These are phyloP conservation scores for Didymella sp. DNA, from an alignment of 2,329 filamentous ascomycete species.

Conservation along the genomic window DNA sequence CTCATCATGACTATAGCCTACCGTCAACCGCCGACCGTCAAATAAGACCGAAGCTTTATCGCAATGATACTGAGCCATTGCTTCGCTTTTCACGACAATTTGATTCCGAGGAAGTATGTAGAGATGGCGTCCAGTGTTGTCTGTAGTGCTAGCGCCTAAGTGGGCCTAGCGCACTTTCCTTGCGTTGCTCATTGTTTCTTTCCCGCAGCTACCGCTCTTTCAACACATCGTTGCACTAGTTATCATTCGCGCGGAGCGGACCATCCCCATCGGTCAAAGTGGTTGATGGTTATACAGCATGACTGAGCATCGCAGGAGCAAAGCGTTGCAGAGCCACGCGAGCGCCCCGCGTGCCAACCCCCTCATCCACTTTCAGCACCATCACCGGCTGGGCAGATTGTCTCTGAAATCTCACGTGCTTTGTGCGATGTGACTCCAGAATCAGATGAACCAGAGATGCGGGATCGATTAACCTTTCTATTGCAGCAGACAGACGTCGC, in stretches of 20 bases:
- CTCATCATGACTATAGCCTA: not conserved
- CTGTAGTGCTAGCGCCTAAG: not conserved
- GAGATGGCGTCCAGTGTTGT: not conserved
- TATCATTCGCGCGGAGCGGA: not conserved
- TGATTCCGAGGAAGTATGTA: not conserved
- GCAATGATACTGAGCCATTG: not conserved
- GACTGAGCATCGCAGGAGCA: not conserved
- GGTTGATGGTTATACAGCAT: not conserved
- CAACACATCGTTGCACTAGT: not conserved
- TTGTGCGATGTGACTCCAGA: slow-evolving; percentile 12
- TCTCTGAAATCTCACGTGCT: slow-evolving; percentile 6
- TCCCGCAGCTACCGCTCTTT: not conserved
- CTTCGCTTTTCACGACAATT: not conserved
- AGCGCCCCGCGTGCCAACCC: slow-evolving; percentile 7
- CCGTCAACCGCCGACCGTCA: no score
- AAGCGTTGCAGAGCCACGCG: slow-evolving; percentile 5
- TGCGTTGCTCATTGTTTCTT: not conserved
- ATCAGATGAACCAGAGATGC: slow-evolving; percentile 2
- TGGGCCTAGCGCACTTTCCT: not conserved
- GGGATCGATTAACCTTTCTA: slow-evolving; percentile 8
- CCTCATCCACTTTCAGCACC: not conserved
- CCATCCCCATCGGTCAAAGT: not conserved
- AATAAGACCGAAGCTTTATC: not conserved
- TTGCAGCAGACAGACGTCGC: not conserved
- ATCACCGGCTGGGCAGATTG: slow-evolving; percentile 2